Evolutionary conservation across 176 grass and related monocot genomes (phyloP).

Genomic region (Aegilops longissima): DNA sequence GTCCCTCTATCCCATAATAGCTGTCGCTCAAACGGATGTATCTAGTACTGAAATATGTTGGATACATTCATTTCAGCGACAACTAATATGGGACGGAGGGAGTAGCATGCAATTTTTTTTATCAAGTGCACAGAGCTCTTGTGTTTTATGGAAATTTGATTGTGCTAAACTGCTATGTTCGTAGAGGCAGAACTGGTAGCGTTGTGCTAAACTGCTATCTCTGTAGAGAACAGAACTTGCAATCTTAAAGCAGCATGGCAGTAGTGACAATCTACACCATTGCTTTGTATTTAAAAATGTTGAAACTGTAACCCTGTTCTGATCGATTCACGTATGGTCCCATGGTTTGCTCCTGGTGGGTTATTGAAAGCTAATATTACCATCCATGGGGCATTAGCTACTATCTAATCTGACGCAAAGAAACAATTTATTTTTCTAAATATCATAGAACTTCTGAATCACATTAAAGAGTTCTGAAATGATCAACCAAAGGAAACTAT

Average conservation of each 20-base stretch:
- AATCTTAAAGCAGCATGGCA: neutral
- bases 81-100: no score
- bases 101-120: neutral
- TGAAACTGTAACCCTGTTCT: slow-evolving; percentile 9
- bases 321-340: neutral
- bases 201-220: neutral
- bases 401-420: neutral
- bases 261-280: neutral
- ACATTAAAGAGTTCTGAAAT: neutral
- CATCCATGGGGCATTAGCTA: neutral
- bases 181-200: neutral
- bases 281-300: neutral
- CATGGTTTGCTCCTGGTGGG: no score
- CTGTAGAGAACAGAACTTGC: neutral
- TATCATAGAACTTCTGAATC: neutral
- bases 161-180: neutral
- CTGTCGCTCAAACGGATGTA: no score
- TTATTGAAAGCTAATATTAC: neutral
- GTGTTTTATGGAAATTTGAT: neutral
- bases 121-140: neutral
- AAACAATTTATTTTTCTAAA: neutral
- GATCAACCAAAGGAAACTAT: neutral
- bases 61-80: no score
- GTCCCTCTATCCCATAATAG: no score
- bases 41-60: no score